Percentiles rank a stretch among this genome's conserved stretches.
These are phyloP conservation scores for Pseudogymnoascus sp. DNA, from an alignment of 2,329 filamentous ascomycete species.

Conservation along the genomic window DNA sequence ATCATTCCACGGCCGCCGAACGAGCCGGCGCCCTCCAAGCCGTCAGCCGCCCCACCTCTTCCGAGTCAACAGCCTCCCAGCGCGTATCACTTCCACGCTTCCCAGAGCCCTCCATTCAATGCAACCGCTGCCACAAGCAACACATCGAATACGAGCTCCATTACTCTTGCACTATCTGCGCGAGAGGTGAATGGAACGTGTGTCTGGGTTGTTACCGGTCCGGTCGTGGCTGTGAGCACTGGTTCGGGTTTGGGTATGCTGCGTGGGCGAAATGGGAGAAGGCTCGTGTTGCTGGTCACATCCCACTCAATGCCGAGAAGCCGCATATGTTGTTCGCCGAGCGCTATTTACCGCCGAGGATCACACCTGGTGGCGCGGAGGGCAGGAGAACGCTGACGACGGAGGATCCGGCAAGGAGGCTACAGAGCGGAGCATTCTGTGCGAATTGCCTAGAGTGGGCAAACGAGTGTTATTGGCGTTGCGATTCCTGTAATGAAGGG, in stretches of 20 bases:
- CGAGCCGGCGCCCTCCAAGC: constrained; percentile 23
- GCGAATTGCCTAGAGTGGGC: constrained; percentile 63
- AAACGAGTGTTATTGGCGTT: constrained; percentile 86
- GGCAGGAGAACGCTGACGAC: constrained; percentile 50
- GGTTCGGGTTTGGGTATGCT: constrained; percentile 76
- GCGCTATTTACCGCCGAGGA: constrained; percentile 45
- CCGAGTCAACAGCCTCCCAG: constrained; percentile 23
- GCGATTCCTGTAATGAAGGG: constrained; percentile 76
- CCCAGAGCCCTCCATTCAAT: constrained; percentile 64
- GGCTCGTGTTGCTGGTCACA: constrained; percentile 27
- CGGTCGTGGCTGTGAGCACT: constrained; percentile 71
- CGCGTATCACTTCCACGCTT: constrained; percentile 37
- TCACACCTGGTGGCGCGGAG: constrained; percentile 42
- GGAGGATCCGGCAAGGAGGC: constrained; percentile 56
- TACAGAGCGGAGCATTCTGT: constrained; percentile 80
- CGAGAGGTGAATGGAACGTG: constrained; percentile 64
- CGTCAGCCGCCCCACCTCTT: constrained; percentile 24
- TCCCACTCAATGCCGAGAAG: constrained; percentile 30
- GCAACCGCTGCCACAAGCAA: constrained; percentile 58
- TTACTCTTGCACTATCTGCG: constrained; percentile 70
- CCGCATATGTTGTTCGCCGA: constrained; percentile 52
- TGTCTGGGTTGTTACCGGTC: constrained; percentile 73
- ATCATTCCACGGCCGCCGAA: constrained; percentile 15
- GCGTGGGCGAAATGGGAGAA: constrained; percentile 61
- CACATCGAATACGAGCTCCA: constrained; percentile 82